phyloP scores from a whole-genome alignment of 805 yeast species.

The Saccharomycopsis javanensis region DNA sequence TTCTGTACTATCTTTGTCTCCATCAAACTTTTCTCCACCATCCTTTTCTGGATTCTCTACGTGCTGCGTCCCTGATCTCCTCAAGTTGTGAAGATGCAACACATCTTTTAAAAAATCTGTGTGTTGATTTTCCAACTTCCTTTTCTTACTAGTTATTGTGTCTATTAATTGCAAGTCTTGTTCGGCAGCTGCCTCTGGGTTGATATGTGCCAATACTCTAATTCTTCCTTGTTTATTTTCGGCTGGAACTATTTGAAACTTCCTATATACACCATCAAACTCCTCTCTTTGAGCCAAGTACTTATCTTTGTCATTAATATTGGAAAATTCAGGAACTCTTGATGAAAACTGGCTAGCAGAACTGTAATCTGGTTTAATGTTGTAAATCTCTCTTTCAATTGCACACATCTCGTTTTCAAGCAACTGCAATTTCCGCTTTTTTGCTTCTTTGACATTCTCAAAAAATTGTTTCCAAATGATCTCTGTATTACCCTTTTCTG shows the following conservation, averaged over 20 bases:
- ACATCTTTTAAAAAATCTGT: background rate
- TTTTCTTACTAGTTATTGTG: background rate
- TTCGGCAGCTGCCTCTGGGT: background rate
- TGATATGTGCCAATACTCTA: background rate
- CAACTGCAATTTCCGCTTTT: background rate
- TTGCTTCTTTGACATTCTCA: background rate
- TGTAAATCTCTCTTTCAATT: constrained; percentile 10
- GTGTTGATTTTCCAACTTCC: background rate
- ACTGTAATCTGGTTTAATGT: background rate
- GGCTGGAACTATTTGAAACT: background rate
- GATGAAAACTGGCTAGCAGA: background rate
- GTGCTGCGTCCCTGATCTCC: background rate
- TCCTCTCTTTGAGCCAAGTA: background rate
- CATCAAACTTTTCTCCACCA: background rate
- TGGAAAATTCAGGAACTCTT: background rate
- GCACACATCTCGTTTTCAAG: constrained; percentile 2
- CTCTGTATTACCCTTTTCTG: background rate
- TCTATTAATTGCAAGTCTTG: background rate
- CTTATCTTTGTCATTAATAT: background rate
- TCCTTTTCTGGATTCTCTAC: background rate
- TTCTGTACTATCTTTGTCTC: too few relatives aligned
- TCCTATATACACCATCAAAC: background rate
- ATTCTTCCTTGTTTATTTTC: background rate
- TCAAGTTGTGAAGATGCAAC: background rate
- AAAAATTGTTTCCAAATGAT: constrained; percentile 12